Percentiles rank a stretch among this genome's conserved stretches.
phyloP scores from a whole-genome alignment of 345 rosid species.

The rapeseed (Brassica napus) region Da-Ae NC_063445.1:45277501-45278000 shows the following conservation, averaged over 20 bases:
- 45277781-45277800: constrained; percentile 84
- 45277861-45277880: constrained; percentile 74
- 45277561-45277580: neutral
- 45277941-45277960: constrained; percentile 7
- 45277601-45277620: constrained; percentile 4
- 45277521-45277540: neutral
- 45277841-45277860: constrained; percentile 76
- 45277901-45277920: constrained; percentile 62
- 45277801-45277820: constrained; percentile 66
- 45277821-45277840: constrained; percentile 47
- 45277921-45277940: constrained; percentile 38
- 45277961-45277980: constrained; percentile 19
- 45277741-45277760: constrained; percentile 94
- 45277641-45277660: constrained; percentile 57
- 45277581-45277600: neutral
- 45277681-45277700: constrained; percentile 80
- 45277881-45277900: constrained; percentile 85
- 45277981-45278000: constrained; percentile 41
- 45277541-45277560: neutral
- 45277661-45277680: constrained; percentile 62
- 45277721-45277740: constrained; percentile 60
- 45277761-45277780: constrained; percentile 92
- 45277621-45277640: constrained; percentile 59
- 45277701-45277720: constrained; percentile 81
- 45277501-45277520: neutral